Evolutionary conservation across 345 rosid genomes (phyloP), one percentile per base, ranked within the genome.

Genomic region (Citrus cavaleriei): DNA sequence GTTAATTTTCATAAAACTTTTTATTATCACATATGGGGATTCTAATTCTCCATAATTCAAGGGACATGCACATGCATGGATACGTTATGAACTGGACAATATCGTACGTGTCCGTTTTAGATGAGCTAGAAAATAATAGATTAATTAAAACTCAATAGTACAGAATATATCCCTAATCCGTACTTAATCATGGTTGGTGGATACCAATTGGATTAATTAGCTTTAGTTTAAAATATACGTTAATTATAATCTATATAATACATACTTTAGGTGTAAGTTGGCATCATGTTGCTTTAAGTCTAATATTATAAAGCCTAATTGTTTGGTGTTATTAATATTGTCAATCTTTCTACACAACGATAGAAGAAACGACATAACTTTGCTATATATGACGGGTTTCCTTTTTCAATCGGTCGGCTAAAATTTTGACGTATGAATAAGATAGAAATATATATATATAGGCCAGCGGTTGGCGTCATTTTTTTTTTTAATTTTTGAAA

Each of bases 101-200:
- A 46, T 22, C 34, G 16, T 30, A 75, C 28, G 40, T 63, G 46
- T 19, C 68, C 5, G 25, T 18, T 24, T 24, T 13, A 10, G 24
- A 28, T 49, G 38, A 49, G 62, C 78, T 7, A 75, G 10, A 19
- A 13, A 25, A 4, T 9, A 74, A 30, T 73, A 22, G 38, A 24
- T 73, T 59, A 73, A 37, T 9, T 12, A 58, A 73, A 13, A 3
- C 6, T 58, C 5, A 25, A 18, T 16, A 62, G 67, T 55, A 64
- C 76, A 81, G 28, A 65, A 76, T 71, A 70, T n/a, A 25, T 62
- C 76, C 40, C 13, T 54, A 72, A 34, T 42, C 77, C 82, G 80
- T 76, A 79, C 85, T 82, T 68, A 80, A 75, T 67, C 66, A 65
- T 1, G 76, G 75, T 72, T 59, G 85, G 83, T 79, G 38, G 57